Conservation (phyloP, 2,329 filamentous ascomycete species). For the Talaromyces rugulosus region DNA sequence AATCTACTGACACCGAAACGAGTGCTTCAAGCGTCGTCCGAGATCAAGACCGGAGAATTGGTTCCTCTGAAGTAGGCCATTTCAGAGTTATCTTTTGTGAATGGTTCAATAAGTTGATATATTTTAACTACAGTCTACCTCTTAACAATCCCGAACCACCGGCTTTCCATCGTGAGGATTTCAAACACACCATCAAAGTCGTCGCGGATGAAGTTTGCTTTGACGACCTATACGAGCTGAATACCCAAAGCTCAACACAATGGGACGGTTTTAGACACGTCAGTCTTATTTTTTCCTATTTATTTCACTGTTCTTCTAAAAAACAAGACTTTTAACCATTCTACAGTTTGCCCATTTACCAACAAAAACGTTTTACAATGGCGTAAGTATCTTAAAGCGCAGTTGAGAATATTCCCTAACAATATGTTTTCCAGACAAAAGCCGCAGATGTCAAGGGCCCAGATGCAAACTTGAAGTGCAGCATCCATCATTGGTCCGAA, state of each 20-base stretch:
- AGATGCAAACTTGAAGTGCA: conserved; percentile 32
- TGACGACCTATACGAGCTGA: conserved; percentile 45
- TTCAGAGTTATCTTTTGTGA: background rate
- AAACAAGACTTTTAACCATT: conserved; percentile 4
- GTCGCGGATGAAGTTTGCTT: conserved; percentile 33
- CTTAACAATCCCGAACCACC: conserved; percentile 50
- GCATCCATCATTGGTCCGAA: conserved; percentile 40
- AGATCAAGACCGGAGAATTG: conserved; percentile 55
- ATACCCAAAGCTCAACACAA: conserved; percentile 48
- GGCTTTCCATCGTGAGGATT: conserved; percentile 49
- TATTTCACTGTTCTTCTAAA: background rate
- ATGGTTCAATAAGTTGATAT: background rate
- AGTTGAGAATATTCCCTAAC: background rate
- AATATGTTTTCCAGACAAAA: conserved; percentile 24
- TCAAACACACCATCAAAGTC: conserved; percentile 53
- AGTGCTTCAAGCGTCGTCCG: conserved; percentile 50
- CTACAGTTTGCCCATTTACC: conserved; percentile 34
- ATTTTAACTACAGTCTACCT: conserved; percentile 41
- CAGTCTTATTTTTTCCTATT: conserved; percentile 9
- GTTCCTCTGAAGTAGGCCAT: conserved; percentile 48
- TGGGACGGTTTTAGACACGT: conserved; percentile 51
- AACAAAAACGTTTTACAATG: conserved; percentile 39
- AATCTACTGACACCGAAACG: conserved; percentile 55
- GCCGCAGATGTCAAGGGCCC: conserved; percentile 31
- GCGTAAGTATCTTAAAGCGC: conserved; percentile 20